Base-by-base conservation (phyloP, 1,284 basidiomycete genomes). In the Xerocomus minutiporus region DNA sequence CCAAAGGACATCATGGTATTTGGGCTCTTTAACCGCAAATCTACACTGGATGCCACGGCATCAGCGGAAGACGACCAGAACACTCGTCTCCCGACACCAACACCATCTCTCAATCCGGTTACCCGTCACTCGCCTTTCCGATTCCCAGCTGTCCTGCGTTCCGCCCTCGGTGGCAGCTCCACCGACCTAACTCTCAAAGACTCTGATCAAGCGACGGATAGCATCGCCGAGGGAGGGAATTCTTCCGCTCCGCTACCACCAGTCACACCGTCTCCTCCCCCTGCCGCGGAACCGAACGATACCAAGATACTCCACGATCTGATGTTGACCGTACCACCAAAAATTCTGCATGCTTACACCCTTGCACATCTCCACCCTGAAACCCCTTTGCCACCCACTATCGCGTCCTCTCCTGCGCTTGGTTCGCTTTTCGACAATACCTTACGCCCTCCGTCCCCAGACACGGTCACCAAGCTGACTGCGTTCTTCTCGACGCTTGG, bases 341-440 rank as follows among this genome's bases (percentile, higher is more conserved):
- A 86, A 67, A 81, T 76, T 0, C 71, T 90, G 2, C 82, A 87
- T 58, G 57, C 74, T 3, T 89, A 86, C 70, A 75, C 79, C 29
- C 73, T 88, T 39, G 54, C 77, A 1, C 76, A 76, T 56, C 72
- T 88, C 50, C 64, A 64, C 8, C 61, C 63, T 2, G 53, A 12
- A 31, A 17, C 48, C 48, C 60, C 59, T 52, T 60, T 55, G 20
- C 55, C 53, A 46, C 53, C 56, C 50, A 50, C 52, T 41, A 47
- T 62, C 2, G 20, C 20, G 7, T 13, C 55, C 7, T 38, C 53
- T 13, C 49, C 46, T 11, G 29, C 48, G 2, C 53, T 34, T 46
- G 50, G 8, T 15, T 13, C 38, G 0, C 43, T 36, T n/a, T 28
- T 52, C 7, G 51, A 56, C 40, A 57, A 20, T 44, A 50, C 42